These are phyloP conservation scores for Talaromyces sp. DNA, from an alignment of 2,329 filamentous ascomycete species.

Conservation along the genomic window DNA sequence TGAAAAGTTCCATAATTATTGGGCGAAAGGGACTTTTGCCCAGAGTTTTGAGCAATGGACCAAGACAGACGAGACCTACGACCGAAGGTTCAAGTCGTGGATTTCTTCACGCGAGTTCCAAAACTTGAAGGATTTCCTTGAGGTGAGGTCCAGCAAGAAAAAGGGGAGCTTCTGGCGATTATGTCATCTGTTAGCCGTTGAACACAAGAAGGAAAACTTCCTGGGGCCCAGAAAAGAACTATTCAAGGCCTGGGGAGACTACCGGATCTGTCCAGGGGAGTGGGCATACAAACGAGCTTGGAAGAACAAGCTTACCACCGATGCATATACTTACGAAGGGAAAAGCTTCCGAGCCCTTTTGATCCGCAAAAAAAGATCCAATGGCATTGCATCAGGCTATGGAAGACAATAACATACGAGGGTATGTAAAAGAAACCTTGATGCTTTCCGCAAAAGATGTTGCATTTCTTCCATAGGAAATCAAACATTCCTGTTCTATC, in stretches of 20 bases:
- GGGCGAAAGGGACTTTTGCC: neutral
- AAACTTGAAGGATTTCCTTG: neutral
- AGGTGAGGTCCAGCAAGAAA: neutral
- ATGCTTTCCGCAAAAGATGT: neutral
- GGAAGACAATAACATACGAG: neutral
- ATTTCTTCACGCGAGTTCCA: neutral
- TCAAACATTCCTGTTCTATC: neutral
- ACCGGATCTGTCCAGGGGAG: neutral
- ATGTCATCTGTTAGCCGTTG: neutral
- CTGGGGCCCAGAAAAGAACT: neutral
- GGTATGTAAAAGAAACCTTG: neutral
- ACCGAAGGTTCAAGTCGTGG: neutral
- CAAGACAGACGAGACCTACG: neutral
- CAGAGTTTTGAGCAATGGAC: neutral
- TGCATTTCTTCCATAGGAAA: neutral
- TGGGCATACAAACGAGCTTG: neutral
- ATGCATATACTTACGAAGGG: neutral
- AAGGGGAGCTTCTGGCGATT: neutral
- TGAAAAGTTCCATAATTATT: neutral
- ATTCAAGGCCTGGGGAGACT: neutral
- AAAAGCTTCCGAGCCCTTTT: neutral
- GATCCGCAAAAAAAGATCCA: neutral
- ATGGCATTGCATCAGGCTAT: neutral
- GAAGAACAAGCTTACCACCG: neutral
- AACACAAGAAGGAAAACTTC: neutral